Percentiles rank a stretch among this genome's conserved stretches.
These are phyloP conservation scores for Puccinellia tenuiflora DNA, from an alignment of 176 grass and related monocot species.

Conservation along the genomic window DNA sequence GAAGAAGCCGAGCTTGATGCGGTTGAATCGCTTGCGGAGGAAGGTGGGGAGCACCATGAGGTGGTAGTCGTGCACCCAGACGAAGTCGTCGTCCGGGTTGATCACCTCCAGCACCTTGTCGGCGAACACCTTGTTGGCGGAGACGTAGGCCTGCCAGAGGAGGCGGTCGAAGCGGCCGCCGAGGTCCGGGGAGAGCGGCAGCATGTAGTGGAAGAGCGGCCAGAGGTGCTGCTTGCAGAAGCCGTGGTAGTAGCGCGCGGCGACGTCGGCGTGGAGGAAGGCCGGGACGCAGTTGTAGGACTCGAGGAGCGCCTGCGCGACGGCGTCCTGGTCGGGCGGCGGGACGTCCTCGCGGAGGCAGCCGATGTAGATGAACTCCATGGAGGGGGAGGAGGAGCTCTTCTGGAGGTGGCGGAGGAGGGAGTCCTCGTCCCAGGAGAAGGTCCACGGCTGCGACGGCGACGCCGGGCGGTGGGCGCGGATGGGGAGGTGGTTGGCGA, in stretches of 20 bases:
- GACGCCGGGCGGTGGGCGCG: constrained; percentile 34
- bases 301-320: constrained; percentile 77
- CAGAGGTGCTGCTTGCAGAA: constrained; percentile 99
- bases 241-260: constrained; percentile 76
- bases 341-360: constrained; percentile 82
- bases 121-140: constrained; percentile 93
- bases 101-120: constrained; percentile 95
- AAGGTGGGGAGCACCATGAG: constrained; percentile 94
- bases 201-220: constrained; percentile 99
- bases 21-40: constrained; percentile 86
- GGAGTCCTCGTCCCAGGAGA: constrained; percentile 92
- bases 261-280: constrained; percentile 60
- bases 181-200: constrained; percentile 81
- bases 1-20: constrained; percentile 88
- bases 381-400: constrained; percentile 36
- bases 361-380: constrained; percentile 92
- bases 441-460: constrained; percentile 47
- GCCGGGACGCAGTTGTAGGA: constrained; percentile 79
- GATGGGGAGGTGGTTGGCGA: constrained; percentile 89
- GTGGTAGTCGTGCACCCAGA: constrained; percentile 99
- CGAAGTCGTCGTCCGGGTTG: constrained; percentile 90
- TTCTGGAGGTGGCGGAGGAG: constrained; percentile 80
- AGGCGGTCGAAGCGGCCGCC: constrained; percentile 85
- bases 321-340: constrained; percentile 59
- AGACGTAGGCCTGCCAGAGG: constrained; percentile 90